phyloP scores from a whole-genome alignment of 2,329 filamentous ascomycete species.

The Venturia nashicola region DNA sequence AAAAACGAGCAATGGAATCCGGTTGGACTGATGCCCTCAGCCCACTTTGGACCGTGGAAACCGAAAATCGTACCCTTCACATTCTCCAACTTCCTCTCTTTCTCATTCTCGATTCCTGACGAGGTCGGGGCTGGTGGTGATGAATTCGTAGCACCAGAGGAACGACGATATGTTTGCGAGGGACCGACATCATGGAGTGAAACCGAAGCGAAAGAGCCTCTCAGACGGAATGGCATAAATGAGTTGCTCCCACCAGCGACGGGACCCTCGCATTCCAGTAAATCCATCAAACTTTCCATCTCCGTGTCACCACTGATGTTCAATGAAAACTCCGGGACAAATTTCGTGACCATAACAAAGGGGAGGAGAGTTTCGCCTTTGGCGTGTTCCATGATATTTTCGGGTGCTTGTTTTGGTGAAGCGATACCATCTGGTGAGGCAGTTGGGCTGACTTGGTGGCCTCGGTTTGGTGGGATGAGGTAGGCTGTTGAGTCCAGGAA shows the following conservation, averaged over 20 bases:
- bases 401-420: not conserved
- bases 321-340: constrained; percentile 23
- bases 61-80: constrained; percentile 29
- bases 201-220: constrained; percentile 24
- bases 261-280: constrained; percentile 10
- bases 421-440: not conserved
- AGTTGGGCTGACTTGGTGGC: constrained; percentile 1
- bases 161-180: not conserved
- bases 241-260: constrained; percentile 22
- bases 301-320: constrained; percentile 15
- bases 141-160: not conserved
- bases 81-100: constrained; percentile 16
- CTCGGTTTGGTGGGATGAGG: constrained; percentile 20
- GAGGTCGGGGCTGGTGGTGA: not conserved
- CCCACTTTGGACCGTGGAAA: constrained; percentile 27
- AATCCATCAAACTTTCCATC: constrained; percentile 15
- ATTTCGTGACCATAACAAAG: constrained; percentile 30
- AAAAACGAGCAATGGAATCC: constrained; percentile 24
- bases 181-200: constrained; percentile 11
- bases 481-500: constrained; percentile 24
- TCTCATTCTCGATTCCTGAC: not conserved
- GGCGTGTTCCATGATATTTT: constrained; percentile 16
- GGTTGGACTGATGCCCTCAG: constrained; percentile 27
- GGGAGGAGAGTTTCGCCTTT: constrained; percentile 22
- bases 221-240: constrained; percentile 26